Evolutionary conservation across 768 basidiomycete species (phyloP).

Genomic region (Kwoniella bestiolae): DNA sequence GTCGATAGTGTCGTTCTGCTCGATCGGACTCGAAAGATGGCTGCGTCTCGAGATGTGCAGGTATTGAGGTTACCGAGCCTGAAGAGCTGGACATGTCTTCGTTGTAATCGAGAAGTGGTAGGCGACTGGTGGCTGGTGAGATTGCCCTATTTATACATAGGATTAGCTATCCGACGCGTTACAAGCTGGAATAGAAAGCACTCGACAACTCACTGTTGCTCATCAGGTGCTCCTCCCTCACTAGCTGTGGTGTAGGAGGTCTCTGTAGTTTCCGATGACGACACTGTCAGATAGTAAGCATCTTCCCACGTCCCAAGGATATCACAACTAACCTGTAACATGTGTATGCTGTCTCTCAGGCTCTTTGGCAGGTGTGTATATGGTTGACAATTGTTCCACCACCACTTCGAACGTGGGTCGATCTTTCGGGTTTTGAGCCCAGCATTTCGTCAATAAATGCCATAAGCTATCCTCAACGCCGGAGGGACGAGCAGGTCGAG

Average conservation of each 20-base stretch:
- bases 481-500: slow-evolving; percentile 31
- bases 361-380: slow-evolving; percentile 24
- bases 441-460: slow-evolving; percentile 32
- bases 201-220: slow-evolving; percentile 19
- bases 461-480: slow-evolving; percentile 26
- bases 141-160: slow-evolving; percentile 21
- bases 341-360: slow-evolving; percentile 7
- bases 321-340: slow-evolving; percentile 3
- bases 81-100: slow-evolving; percentile 40
- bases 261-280: slow-evolving; percentile 16
- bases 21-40: slow-evolving; percentile 39
- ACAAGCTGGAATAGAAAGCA: background rate
- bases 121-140: slow-evolving; percentile 25
- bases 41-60: slow-evolving; percentile 31
- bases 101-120: slow-evolving; percentile 22
- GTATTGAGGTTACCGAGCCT: slow-evolving; percentile 42
- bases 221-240: slow-evolving; percentile 7
- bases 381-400: slow-evolving; percentile 17
- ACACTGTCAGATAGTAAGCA: slow-evolving; percentile 8
- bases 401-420: slow-evolving; percentile 38
- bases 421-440: slow-evolving; percentile 31
- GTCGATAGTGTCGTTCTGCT: slow-evolving; percentile 69
- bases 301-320: background rate
- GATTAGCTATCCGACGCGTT: background rate
- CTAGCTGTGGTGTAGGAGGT: slow-evolving; percentile 23